phyloP scores from a whole-genome alignment of 1,284 basidiomycete species.

The Leucoagaricus sp. region DNA sequence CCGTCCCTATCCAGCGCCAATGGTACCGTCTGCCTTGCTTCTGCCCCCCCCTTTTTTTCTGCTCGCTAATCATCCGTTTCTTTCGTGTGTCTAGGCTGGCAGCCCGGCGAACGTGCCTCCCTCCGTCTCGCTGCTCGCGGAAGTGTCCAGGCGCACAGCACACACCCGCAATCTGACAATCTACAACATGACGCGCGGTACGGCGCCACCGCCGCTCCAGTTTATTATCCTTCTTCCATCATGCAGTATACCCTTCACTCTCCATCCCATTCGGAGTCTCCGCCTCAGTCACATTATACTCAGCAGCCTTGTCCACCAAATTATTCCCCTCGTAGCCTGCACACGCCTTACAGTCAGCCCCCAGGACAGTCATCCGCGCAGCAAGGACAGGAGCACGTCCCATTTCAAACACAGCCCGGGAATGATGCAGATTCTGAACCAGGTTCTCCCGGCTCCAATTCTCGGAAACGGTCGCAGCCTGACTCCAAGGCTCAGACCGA shows the following conservation, averaged over 20 bases:
- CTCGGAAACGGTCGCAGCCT: slow-evolving; percentile 13
- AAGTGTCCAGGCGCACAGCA: slow-evolving; percentile 13
- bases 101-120: slow-evolving; percentile 53
- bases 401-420: background rate
- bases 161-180: slow-evolving; percentile 12
- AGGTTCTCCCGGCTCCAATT: slow-evolving; percentile 5
- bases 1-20: background rate
- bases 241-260: slow-evolving; percentile 9
- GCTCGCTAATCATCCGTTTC: background rate
- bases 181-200: slow-evolving; percentile 13
- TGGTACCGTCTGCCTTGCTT: background rate
- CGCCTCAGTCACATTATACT: background rate
- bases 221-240: slow-evolving; percentile 9
- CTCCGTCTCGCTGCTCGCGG: slow-evolving; percentile 57
- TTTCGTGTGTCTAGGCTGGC: slow-evolving; percentile 36
- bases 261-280: slow-evolving; percentile 6
- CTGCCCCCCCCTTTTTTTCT: no score
- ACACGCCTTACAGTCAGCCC: background rate
- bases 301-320: background rate
- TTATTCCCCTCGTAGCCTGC: background rate
- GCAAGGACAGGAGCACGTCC: slow-evolving; percentile 1
- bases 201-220: slow-evolving; percentile 1
- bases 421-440: slow-evolving; percentile 8
- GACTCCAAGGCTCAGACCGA: slow-evolving; percentile 7
- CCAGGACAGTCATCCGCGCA: background rate